Evolutionary conservation across 2,329 filamentous ascomycete species (phyloP).

Genomic region (Xylaria sp.): DNA sequence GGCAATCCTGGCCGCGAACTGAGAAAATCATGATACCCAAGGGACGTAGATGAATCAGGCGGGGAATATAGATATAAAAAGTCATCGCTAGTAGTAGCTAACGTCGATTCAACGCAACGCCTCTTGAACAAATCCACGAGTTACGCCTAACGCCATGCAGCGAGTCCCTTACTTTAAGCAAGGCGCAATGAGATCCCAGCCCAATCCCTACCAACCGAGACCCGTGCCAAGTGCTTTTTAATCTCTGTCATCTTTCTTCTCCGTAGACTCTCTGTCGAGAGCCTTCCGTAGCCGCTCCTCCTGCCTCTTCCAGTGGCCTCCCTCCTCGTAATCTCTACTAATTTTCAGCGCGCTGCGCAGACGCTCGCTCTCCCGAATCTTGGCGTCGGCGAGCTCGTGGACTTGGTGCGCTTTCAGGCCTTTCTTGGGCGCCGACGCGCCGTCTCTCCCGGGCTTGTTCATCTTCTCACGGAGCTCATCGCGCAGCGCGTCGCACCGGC

Average conservation of each 20-base stretch:
- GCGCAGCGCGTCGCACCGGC: slow-evolving; percentile 69
- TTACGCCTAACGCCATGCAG: slow-evolving; percentile 29
- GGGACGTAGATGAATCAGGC: slow-evolving; percentile 30
- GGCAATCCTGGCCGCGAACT: slow-evolving; percentile 64
- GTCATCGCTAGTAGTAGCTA: background rate
- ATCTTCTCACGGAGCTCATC: slow-evolving; percentile 65
- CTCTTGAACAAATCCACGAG: slow-evolving; percentile 4
- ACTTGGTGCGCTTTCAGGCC: slow-evolving; percentile 90
- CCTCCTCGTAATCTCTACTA: slow-evolving; percentile 82
- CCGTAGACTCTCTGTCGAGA: slow-evolving; percentile 46
- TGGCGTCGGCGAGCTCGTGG: slow-evolving; percentile 93
- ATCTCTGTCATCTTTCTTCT: slow-evolving; percentile 12
- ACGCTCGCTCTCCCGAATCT: slow-evolving; percentile 93
- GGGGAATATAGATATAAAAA: slow-evolving; percentile 16
- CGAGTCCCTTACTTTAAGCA: slow-evolving; percentile 12
- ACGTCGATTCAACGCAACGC: background rate
- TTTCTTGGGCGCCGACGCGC: slow-evolving; percentile 47
- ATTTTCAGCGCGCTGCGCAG: slow-evolving; percentile 87
- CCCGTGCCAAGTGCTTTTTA: background rate
- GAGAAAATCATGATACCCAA: slow-evolving; percentile 37
- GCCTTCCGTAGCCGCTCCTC: slow-evolving; percentile 68
- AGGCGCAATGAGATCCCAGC: background rate
- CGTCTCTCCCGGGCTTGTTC: slow-evolving; percentile 48
- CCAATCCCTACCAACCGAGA: background rate
- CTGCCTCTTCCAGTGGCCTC: slow-evolving; percentile 82